Evolutionary conservation across 2,329 filamentous ascomycete genomes (phyloP).

Genomic region (Exophiala calicioides): DNA sequence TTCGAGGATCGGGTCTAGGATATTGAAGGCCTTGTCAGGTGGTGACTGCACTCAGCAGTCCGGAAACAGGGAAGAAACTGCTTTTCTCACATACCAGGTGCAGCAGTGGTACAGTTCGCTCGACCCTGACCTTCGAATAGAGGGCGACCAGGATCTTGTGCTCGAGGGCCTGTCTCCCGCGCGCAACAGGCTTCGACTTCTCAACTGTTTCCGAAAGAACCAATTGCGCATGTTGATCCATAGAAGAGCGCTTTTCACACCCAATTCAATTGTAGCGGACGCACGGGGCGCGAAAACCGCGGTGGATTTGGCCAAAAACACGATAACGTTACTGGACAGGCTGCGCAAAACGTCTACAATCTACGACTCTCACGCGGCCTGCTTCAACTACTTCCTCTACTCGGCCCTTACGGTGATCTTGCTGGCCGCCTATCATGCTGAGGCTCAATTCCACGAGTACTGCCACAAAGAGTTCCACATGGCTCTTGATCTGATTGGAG

Average conservation of each 20-base stretch:
- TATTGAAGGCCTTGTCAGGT: constrained; percentile 48
- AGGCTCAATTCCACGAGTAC: constrained; percentile 43
- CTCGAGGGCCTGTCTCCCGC: constrained; percentile 7
- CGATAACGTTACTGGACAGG: constrained; percentile 41
- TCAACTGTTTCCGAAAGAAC: constrained; percentile 50
- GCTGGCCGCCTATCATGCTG: constrained; percentile 50
- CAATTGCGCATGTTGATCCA: constrained; percentile 50
- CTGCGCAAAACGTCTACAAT: constrained; percentile 41
- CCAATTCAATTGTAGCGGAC: constrained; percentile 41
- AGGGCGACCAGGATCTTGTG: constrained; percentile 27
- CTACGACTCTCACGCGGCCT: constrained; percentile 42
- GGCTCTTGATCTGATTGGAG: constrained; percentile 15
- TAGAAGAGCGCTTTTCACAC: constrained; percentile 45
- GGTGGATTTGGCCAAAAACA: constrained; percentile 44
- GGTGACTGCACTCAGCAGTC: constrained; percentile 38
- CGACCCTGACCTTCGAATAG: constrained; percentile 44
- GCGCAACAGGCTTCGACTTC: constrained; percentile 40
- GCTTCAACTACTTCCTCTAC: constrained; percentile 47
- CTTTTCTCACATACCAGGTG: constrained; percentile 45
- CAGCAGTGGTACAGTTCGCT: constrained; percentile 52
- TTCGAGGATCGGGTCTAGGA: constrained; percentile 48
- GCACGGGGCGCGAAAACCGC: constrained; percentile 42
- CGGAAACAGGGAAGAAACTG: constrained; percentile 42
- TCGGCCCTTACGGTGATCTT: constrained; percentile 45
- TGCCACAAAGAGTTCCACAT: constrained; percentile 37